These are phyloP conservation scores for Penicillium sp. DNA, from an alignment of 2,329 filamentous ascomycete genomes.

Conservation along the genomic window DNA sequence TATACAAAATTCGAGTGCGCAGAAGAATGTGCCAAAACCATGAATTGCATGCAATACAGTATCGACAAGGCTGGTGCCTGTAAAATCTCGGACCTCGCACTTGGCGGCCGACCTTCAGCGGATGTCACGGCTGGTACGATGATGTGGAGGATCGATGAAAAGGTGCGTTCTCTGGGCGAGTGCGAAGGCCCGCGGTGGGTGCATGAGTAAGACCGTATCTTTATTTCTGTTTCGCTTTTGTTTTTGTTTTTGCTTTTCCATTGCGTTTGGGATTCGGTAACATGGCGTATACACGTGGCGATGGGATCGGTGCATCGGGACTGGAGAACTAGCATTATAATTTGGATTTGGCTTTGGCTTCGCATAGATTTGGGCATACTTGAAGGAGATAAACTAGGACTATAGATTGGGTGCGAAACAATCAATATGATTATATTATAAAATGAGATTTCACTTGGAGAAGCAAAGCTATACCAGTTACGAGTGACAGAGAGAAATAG, in stretches of 20 bases:
- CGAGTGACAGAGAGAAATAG: neutral
- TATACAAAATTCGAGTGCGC: constrained; percentile 14
- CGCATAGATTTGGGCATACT: neutral
- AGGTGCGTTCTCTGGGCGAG: constrained; percentile 4
- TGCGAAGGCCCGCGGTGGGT: constrained; percentile 15
- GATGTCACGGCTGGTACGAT: constrained; percentile 19
- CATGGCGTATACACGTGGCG: neutral
- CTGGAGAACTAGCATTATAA: neutral
- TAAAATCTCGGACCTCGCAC: constrained; percentile 9
- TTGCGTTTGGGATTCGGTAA: neutral
- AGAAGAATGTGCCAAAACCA: constrained; percentile 17
- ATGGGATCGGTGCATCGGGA: constrained; percentile 1
- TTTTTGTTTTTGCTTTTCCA: neutral
- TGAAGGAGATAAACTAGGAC: neutral
- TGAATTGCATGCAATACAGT: constrained; percentile 20
- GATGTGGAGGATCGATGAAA: constrained; percentile 24
- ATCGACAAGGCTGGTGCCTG: constrained; percentile 14
- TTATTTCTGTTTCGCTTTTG: neutral
- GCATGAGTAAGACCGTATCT: neutral
- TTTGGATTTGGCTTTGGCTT: neutral
- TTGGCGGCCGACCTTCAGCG: constrained; percentile 15
- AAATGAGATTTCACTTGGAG: too few species aligned
- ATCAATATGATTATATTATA: neutral
- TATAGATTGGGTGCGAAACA: neutral
- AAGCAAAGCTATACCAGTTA: neutral